These are phyloP conservation scores for Urtica urens DNA, from an alignment of 306 rosid species.

Conservation along the genomic window DNA sequence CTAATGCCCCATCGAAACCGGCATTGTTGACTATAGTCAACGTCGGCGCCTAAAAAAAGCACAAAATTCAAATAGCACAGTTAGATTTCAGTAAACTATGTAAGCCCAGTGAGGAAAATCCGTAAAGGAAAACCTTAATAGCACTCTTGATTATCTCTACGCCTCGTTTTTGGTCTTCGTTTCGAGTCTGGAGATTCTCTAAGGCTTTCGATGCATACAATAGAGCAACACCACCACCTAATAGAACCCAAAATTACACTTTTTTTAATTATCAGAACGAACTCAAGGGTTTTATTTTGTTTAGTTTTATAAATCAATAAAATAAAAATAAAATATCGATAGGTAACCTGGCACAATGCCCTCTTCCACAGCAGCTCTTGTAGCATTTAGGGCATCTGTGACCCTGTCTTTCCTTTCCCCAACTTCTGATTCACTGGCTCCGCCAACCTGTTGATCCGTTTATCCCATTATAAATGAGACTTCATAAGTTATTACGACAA, in stretches of 20 bases:
- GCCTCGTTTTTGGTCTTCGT: conserved; percentile 80
- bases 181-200: conserved; percentile 51
- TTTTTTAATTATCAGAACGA: background rate
- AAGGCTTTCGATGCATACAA: conserved; percentile 66
- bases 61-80: too few relatives aligned
- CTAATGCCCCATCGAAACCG: conserved; percentile 72
- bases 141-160: conserved; percentile 73
- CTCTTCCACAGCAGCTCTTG: conserved; percentile 94
- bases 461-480: too few relatives aligned
- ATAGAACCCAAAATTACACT: conserved; percentile 6
- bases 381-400: conserved; percentile 91
- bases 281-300: too few relatives aligned
- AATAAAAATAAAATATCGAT: background rate
- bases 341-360: conserved; percentile 83
- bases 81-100: conserved; percentile 17
- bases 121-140: conserved; percentile 48
- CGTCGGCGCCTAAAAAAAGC: conserved; percentile 51
- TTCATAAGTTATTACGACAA: too few relatives aligned
- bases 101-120: conserved; percentile 3
- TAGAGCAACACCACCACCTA: conserved; percentile 98
- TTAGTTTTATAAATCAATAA: too few relatives aligned
- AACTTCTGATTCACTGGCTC: conserved; percentile 83
- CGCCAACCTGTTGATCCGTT: conserved; percentile 99
- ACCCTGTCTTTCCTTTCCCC: conserved; percentile 97
- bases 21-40: conserved; percentile 70